Base-by-base conservation (phyloP, 148 eudicot species). In the Camellia sinensis region DNA sequence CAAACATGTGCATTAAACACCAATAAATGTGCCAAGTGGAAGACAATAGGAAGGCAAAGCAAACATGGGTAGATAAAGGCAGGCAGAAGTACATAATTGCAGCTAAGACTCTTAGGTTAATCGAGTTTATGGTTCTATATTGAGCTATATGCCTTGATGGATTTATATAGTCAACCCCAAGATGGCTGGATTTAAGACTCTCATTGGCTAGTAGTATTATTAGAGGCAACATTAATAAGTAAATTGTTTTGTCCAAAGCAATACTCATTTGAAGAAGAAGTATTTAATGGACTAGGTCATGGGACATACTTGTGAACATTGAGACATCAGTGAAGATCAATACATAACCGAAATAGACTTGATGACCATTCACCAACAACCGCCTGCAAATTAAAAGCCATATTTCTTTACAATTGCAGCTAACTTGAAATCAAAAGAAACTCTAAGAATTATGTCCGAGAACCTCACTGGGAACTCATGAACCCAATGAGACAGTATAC, bases 351-450 rank as follows among this genome's bases (percentile, higher is more conserved):
- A 76, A 95, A 95, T 77, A 95, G 93, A 86, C 97, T 95, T 79
- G 96, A 86, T 59, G 98, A 97, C 98, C 97, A 95, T 88, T 95
- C 98, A 85, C 93, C 98, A 75, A 95, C 91, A 44, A 95, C 89
- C 21, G 88, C 95, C 97, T 95, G 92, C 86, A 91, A 84, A 87
- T 73, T 71, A 43, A 83, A 29, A 81, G 13, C 10, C 40, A 14
- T 44, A 17, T 13, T 67, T 14, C 19, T 63, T 61, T 9, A 13
- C 45, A 79, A 5, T 19, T 60, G 37, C 46, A 46, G 66, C 68
- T 71, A 19, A 79, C 70, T 13, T 73, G 41, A 54, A 72, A 72
- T 21, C 8, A 50, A 72, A 17, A 72, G 75, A 72, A 72, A 52
- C 21, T 12, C 29, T 14, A 73, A 17, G 7, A 73, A 29, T 62